Percentiles rank a stretch among this genome's conserved stretches.
Conservation (phyloP, 1,284 basidiomycete species). For the Pseudozyma sp. region DNA sequence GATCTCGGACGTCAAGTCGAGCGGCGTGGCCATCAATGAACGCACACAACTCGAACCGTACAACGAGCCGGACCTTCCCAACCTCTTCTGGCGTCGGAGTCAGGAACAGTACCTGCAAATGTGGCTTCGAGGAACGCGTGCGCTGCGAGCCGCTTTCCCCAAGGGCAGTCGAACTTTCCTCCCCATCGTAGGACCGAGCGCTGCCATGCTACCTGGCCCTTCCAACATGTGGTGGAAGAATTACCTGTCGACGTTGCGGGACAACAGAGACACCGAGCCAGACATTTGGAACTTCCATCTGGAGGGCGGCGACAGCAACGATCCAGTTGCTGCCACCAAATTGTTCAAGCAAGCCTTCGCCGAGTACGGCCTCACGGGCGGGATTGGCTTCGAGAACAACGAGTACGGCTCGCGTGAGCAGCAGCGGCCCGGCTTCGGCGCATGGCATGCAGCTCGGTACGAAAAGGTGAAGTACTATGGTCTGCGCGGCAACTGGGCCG, state of each 20-base stretch:
- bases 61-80: constrained; percentile 10
- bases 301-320: constrained; percentile 15
- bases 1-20: constrained; percentile 18
- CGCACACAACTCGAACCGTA: constrained; percentile 10
- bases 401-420: constrained; percentile 18
- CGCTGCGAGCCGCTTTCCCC: constrained; percentile 10
- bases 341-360: background rate
- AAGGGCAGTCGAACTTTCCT: constrained; percentile 1
- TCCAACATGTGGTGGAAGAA: constrained; percentile 13
- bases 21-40: constrained; percentile 2
- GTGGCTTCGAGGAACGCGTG: background rate
- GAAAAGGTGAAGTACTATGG: constrained; percentile 15
- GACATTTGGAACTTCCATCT: constrained; percentile 24
- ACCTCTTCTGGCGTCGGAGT: constrained; percentile 5
- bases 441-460: constrained; percentile 17
- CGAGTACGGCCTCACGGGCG: constrained; percentile 10
- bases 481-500: constrained; percentile 19
- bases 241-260: constrained; percentile 4
- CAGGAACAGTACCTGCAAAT: constrained; percentile 10
- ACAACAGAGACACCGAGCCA: constrained; percentile 8
- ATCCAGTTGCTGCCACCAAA: constrained; percentile 6
- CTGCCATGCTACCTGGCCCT: too few relatives aligned
- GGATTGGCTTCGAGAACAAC: constrained; percentile 24
- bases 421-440: constrained; percentile 12
- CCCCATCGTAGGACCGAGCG: constrained; percentile 1